phyloP scores from a whole-genome alignment of 2,329 filamentous ascomycete species.

The Talaromyces atroroseus region DNA sequence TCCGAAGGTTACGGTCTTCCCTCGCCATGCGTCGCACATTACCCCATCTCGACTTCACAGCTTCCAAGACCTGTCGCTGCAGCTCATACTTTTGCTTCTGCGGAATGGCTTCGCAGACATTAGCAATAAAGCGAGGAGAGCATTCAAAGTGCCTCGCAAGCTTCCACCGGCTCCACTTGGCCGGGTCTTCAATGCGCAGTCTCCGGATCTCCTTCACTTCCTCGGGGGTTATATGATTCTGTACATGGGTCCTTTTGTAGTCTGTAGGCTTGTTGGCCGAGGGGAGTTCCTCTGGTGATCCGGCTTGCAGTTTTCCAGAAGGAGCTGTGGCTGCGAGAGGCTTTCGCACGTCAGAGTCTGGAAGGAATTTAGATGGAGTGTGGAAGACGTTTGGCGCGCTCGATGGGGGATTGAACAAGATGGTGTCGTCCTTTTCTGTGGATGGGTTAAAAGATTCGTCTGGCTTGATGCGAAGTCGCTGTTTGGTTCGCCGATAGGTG shows the following conservation, averaged over 20 bases:
- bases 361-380: constrained; percentile 61
- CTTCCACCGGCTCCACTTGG: constrained; percentile 54
- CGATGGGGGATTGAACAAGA: constrained; percentile 63
- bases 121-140: constrained; percentile 56
- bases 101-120: constrained; percentile 51
- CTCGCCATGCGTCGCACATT: constrained; percentile 53
- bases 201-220: constrained; percentile 56
- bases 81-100: constrained; percentile 47
- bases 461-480: constrained; percentile 48
- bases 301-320: constrained; percentile 16
- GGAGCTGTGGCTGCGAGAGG: constrained; percentile 28
- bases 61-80: constrained; percentile 46
- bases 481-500: constrained; percentile 46
- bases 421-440: constrained; percentile 44
- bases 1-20: constrained; percentile 56
- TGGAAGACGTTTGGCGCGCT: constrained; percentile 59
- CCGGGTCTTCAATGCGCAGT: constrained; percentile 51
- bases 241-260: constrained; percentile 46
- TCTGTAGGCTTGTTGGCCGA: constrained; percentile 46
- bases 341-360: constrained; percentile 51
- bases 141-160: constrained; percentile 60
- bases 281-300: constrained; percentile 33
- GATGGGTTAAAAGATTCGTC: constrained; percentile 45
- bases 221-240: constrained; percentile 54
- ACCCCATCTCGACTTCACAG: constrained; percentile 57